Evolutionary conservation across 75 land plant genomes (phyloP).

Genomic region (Isoetes taiwanensis): DNA sequence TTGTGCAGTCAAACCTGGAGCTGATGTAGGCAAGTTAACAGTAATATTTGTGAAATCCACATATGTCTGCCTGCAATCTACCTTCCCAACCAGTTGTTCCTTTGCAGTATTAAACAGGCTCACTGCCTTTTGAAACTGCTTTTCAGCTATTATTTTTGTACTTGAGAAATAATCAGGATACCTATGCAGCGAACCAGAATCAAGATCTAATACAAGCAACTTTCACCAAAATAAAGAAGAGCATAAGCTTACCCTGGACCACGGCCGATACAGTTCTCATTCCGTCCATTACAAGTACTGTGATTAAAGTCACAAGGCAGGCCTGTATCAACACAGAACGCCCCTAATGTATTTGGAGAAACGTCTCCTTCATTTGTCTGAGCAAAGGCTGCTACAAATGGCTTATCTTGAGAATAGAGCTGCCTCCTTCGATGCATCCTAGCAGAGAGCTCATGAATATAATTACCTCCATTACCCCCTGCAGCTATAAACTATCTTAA

Average conservation of each 20-base stretch:
- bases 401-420: constrained; percentile 21
- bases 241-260: constrained; percentile 75
- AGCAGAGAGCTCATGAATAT: no score
- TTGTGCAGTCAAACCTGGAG: constrained; percentile 8
- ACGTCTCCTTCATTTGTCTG: constrained; percentile 97
- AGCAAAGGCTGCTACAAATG: constrained; percentile 88
- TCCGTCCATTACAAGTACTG: constrained; percentile 93
- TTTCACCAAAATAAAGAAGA: background rate
- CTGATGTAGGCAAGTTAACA: constrained; percentile 39
- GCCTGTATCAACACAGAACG: constrained; percentile 85
- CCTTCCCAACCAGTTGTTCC: constrained; percentile 52
- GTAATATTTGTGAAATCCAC: constrained; percentile 59
- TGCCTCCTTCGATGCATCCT: no score
- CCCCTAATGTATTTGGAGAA: constrained; percentile 82
- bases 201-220: background rate
- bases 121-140: constrained; percentile 60
- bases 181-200: constrained; percentile 21
- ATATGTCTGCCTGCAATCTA: constrained; percentile 61
- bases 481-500: no score
- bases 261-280: constrained; percentile 87
- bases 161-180: constrained; percentile 85
- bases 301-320: constrained; percentile 96
- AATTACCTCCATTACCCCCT: no score
- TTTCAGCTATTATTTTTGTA: constrained; percentile 66
- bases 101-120: constrained; percentile 55